These are phyloP conservation scores for Fusarium heterosporum DNA, from an alignment of 2,329 filamentous ascomycete species.

Conservation along the genomic window DNA sequence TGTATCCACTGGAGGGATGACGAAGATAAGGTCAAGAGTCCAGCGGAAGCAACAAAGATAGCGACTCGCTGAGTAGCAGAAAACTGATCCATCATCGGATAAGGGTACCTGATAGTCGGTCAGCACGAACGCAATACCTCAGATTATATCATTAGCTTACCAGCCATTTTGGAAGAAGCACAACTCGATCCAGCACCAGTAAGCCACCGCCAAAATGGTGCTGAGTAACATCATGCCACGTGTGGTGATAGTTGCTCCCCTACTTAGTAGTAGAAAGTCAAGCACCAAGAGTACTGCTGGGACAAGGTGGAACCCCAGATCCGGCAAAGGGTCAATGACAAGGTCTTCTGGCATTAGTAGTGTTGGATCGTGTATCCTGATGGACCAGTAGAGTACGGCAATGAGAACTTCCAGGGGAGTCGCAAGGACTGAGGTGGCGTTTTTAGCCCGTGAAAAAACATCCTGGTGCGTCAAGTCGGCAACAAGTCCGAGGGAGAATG, in stretches of 20 bases:
- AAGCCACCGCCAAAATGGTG: slow-evolving; percentile 1
- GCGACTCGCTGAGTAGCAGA: neutral
- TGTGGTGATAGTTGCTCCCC: neutral
- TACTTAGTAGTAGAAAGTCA: neutral
- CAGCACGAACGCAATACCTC: neutral
- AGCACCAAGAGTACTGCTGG: neutral
- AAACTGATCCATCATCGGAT: slow-evolving; percentile 23
- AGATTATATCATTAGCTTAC: neutral
- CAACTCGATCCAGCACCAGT: slow-evolving; percentile 23
- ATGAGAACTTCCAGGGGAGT: slow-evolving; percentile 20
- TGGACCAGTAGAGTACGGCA: slow-evolving; percentile 10
- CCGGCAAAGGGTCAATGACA: slow-evolving; percentile 6
- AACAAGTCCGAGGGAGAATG: neutral
- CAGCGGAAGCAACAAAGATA: slow-evolving; percentile 12
- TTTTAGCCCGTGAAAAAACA: neutral
- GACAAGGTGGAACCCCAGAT: slow-evolving; percentile 12
- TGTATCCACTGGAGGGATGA: slow-evolving; percentile 10
- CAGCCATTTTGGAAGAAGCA: slow-evolving; percentile 21
- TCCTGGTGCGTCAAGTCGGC: neutral
- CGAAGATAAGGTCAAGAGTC: neutral
- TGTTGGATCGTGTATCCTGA: slow-evolving; percentile 12
- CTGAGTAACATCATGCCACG: slow-evolving; percentile 9
- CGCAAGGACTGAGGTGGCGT: neutral
- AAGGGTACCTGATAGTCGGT: slow-evolving; percentile 3
- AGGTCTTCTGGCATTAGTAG: slow-evolving; percentile 18